Percentiles rank a stretch among this genome's conserved stretches.
These are phyloP conservation scores for Fagopyrum esculentum DNA, from an alignment of 148 eudicot genomes.

Conservation along the genomic window DNA sequence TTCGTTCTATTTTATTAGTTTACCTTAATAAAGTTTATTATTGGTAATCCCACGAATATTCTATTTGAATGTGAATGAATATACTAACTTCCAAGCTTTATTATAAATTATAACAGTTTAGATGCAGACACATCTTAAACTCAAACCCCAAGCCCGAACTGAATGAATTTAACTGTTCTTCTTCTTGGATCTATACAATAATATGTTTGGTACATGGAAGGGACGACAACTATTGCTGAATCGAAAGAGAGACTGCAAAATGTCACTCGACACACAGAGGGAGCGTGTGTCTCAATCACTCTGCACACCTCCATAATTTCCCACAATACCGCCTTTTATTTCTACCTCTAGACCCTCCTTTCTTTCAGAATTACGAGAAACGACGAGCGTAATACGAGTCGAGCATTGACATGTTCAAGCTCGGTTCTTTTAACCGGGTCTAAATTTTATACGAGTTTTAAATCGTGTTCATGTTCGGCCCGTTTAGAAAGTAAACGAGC, in stretches of 20 bases:
- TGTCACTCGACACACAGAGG: not conserved
- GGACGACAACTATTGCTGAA: not conserved
- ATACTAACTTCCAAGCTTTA: not conserved
- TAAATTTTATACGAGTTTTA: no score
- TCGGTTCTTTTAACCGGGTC: no score
- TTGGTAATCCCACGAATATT: not conserved
- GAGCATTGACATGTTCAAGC: no score
- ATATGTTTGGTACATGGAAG: not conserved
- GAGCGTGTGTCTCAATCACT: slow-evolving; percentile 6
- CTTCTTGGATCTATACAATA: not conserved
- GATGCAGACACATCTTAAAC: not conserved
- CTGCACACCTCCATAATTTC: not conserved
- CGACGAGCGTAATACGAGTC: no score
- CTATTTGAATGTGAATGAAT: slow-evolving; percentile 4
- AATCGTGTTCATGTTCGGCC: no score
- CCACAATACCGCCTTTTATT: no score
- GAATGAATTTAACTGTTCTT: not conserved
- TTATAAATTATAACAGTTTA: not conserved
- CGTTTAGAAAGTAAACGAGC: no score
- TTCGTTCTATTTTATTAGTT: not conserved
- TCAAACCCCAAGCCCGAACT: no score
- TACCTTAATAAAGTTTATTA: not conserved
- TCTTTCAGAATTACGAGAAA: no score
- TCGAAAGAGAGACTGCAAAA: not conserved
- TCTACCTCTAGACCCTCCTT: no score